Base-by-base conservation (phyloP, 768 basidiomycete species). In the Crucibulum laeve region DNA sequence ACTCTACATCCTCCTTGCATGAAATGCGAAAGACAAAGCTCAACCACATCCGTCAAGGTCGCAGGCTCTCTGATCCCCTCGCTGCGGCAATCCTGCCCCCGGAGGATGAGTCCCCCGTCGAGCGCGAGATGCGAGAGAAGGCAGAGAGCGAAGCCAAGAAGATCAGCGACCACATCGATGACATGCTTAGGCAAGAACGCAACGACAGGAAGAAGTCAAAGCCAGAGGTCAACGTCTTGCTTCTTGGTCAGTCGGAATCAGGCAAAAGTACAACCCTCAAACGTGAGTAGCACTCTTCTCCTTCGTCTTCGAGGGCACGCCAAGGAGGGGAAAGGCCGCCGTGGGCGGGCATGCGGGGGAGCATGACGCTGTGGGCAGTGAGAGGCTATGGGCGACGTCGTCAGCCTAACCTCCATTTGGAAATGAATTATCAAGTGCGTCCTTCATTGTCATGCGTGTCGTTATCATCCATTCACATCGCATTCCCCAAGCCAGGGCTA, bases 201-300 rank as follows among this genome's bases (percentile, higher is more conserved):
- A 74, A 70, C 43, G 80, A 84, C 49, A 67, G 63, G 54, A 81
- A 74, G 64, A 81, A 74, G 60, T 59, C 63, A 28, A 79, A 74
- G 50, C 71, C 79, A 50, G 79, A 82, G 56, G 78, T 91, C 62
- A 84, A 83, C 57, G 78, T 91, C 41, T 69, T 91, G 43, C 72
- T 91, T 48, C 79, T 91, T 32, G 89, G 89, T 40, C 89, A 91
- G 74, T 90, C 88, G 48, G 88, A 91, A 73, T 89, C 86, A 55
- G 89, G 88, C 30, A 91, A 91, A 71, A 88, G 85, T 58, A 91
- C 89, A 6, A 88, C 87, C 5, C 71, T 91, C 54, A 90, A 90
- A 69, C 88, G 88, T 90, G 71, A 79, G 87, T 82, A 40, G 44
- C 37, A 42, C 28, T 25, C 40, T 21, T 42, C 25, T 45, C 19